Evolutionary conservation across 2,329 filamentous ascomycete species (phyloP), one percentile per base, ranked within the genome.

Genomic region (Cladosporium sp.): DNA sequence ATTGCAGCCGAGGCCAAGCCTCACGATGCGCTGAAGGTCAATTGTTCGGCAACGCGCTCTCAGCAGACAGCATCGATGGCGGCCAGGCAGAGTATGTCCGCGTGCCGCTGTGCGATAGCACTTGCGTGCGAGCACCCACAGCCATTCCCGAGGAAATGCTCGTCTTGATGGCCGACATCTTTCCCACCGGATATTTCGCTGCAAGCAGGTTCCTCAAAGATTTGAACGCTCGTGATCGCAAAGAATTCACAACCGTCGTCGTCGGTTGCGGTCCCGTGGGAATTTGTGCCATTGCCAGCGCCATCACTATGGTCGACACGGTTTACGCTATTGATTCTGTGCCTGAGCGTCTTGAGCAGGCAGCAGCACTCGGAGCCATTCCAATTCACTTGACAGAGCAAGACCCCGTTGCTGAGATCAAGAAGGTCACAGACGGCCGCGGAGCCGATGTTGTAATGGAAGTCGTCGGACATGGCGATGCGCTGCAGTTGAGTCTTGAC

Each of bases 131-230:
- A 67, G 87, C 90, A 0, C 88, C 89, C 0, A 74, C 83, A 1
- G 84, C 82, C 7, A 88, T 95, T 59, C 84, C 87, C 22, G 87
- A 93, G 65, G 83, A 88, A 63, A 85, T 85, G 38, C 80, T 95
- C 49, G 85, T 95, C 5, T 81, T 96, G 36, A 96, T 96, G 92
- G 91, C 90, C 14, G 92, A 96, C 70, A 95, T 96, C 67, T 96
- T 94, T 74, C 92, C 92, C 28, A 82, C 79, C 0, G 89, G 92
- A 5, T 96, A 85, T 75, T 96, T 92, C 66, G 92, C 90, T 6
- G 89, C 89, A 3, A 81, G 82, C 60, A 94, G 91, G 68, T 92
- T 86, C 6, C 88, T 96, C 72, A 83, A 84, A 60, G 75, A 87
- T 68, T 79, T 87, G 38, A 78, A 76, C 15, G 67, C 69, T 15